A percentile compares a stretch with the other conserved stretches of the same genome.
Evolutionary conservation across 805 yeast species (phyloP).

Genomic region (Candida manassasensis): DNA sequence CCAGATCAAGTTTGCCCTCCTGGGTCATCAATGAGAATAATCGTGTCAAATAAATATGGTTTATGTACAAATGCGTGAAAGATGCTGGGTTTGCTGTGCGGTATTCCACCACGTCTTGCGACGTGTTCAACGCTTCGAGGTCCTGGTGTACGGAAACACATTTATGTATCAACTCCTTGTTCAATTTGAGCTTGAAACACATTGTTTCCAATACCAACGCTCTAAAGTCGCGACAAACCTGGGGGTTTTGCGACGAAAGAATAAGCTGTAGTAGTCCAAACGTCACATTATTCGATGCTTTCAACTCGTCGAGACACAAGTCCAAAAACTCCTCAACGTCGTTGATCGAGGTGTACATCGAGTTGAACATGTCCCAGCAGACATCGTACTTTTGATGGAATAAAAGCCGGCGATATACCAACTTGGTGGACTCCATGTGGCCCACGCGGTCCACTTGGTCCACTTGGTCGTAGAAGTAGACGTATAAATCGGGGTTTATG

Average conservation of each 20-base stretch:
- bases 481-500: slow-evolving; percentile 26
- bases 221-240: slow-evolving; percentile 11
- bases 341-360: slow-evolving; percentile 22
- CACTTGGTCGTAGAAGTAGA: slow-evolving; percentile 14
- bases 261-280: slow-evolving; percentile 26
- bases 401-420: slow-evolving; percentile 24
- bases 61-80: slow-evolving; percentile 1
- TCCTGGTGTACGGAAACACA: slow-evolving; percentile 2
- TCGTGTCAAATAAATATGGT: slow-evolving; percentile 4
- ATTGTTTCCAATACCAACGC: slow-evolving; percentile 17
- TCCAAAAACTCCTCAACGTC: slow-evolving; percentile 37
- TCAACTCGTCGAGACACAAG: slow-evolving; percentile 16
- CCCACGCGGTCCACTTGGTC: slow-evolving; percentile 12
- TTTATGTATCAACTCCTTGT: slow-evolving; percentile 4
- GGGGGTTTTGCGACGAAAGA: slow-evolving; percentile 13
- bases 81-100: not conserved
- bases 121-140: not conserved
- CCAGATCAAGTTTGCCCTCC: not conserved
- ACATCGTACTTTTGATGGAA: slow-evolving; percentile 26
- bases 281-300: slow-evolving; percentile 13
- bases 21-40: not conserved
- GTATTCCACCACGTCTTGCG: not conserved
- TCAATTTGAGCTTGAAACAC: slow-evolving; percentile 11
- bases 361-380: slow-evolving; percentile 27
- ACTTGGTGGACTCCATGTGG: slow-evolving; percentile 17